A percentile compares a stretch with the other conserved stretches of the same genome.
phyloP scores from a whole-genome alignment of 2,329 filamentous ascomycete species.

The Neopestalotiopsis sp. region DNA sequence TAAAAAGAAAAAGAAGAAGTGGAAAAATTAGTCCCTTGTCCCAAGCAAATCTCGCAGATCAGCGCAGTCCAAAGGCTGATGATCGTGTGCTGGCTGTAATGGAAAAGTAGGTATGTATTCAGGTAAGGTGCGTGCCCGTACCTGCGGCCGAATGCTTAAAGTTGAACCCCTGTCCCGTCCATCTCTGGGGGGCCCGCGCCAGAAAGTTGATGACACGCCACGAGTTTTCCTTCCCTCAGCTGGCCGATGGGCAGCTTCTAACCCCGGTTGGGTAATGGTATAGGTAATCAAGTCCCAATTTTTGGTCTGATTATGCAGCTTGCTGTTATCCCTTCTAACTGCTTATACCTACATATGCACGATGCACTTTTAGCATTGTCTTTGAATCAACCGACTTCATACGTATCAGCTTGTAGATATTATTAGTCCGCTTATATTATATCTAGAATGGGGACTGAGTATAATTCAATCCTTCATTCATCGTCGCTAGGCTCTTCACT shows the following conservation, averaged over 20 bases:
- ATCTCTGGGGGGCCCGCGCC: neutral
- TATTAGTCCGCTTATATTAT: too few relatives aligned
- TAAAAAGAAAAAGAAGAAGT: neutral
- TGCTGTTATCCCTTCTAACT: neutral
- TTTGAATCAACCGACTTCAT: neutral
- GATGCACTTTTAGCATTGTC: neutral
- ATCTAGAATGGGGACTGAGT: too few relatives aligned
- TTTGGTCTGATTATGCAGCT: neutral
- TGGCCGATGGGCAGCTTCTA: neutral
- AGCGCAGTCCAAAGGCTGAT: neutral
- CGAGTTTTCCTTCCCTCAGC: neutral
- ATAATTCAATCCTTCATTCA: too few relatives aligned
- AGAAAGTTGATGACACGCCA: constrained; percentile 19
- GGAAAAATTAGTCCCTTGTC: neutral
- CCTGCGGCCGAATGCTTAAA: neutral
- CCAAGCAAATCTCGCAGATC: neutral
- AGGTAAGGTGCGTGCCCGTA: neutral
- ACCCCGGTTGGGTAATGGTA: too few relatives aligned
- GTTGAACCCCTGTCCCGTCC: constrained; percentile 8
- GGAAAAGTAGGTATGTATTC: too few relatives aligned
- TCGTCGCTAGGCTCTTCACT: too few relatives aligned
- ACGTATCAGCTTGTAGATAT: neutral
- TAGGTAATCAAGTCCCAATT: neutral
- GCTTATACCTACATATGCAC: constrained; percentile 9
- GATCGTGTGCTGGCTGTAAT: constrained; percentile 16